These are phyloP conservation scores for Fomitopsis schrenkii DNA, from an alignment of 1,284 basidiomycete genomes.

Conservation along the genomic window DNA sequence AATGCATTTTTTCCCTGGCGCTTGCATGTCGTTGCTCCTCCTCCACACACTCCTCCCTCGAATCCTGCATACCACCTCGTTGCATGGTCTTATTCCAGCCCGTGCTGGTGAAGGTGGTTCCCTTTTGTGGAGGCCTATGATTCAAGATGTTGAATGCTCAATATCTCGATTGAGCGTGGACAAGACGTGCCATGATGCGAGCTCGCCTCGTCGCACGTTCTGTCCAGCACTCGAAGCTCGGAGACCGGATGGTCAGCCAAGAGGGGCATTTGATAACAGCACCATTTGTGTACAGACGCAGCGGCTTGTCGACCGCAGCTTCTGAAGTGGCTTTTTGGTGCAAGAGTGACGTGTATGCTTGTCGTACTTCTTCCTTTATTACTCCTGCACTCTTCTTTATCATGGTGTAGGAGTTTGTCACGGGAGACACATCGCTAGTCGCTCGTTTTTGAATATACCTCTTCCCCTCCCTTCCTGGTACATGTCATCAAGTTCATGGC, in stretches of 20 bases:
- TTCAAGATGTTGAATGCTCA: no score
- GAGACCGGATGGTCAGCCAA: neutral
- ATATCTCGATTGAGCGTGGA: neutral
- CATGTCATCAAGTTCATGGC: no score
- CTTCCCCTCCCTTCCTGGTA: no score
- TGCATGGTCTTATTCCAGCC: neutral
- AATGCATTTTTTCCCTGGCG: neutral
- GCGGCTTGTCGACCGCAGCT: conserved; percentile 28
- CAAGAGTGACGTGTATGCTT: conserved; percentile 18
- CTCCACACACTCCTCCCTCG: neutral
- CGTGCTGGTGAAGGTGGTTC: no score
- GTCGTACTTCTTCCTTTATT: conserved; percentile 24
- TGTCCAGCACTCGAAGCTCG: neutral
- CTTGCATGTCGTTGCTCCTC: neutral
- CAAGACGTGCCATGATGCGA: neutral
- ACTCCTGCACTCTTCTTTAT: conserved; percentile 23
- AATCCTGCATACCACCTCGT: neutral
- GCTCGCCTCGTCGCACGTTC: neutral
- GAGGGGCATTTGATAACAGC: conserved; percentile 5
- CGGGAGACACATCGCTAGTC: conserved; percentile 23
- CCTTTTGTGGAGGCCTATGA: no score
- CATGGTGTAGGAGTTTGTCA: conserved; percentile 29
- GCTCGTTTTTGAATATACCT: no score
- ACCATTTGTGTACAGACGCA: conserved; percentile 35
- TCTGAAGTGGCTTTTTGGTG: conserved; percentile 33